Evolutionary conservation across 2,329 filamentous ascomycete species (phyloP).

Genomic region (Ceratocystis papillata): DNA sequence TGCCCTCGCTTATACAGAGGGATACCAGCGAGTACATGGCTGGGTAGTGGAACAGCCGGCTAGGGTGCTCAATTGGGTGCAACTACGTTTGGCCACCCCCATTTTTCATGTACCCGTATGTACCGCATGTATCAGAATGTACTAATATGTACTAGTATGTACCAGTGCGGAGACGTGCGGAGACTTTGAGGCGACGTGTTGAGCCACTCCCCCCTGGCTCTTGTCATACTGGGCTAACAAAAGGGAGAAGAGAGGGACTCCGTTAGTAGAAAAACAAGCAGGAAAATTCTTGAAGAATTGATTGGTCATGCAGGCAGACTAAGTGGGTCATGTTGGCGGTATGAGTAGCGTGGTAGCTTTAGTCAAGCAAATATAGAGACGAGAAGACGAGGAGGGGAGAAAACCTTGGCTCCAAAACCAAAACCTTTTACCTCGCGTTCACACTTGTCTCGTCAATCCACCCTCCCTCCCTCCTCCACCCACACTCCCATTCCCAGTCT

Average conservation of each 20-base stretch:
- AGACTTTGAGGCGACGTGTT: background rate
- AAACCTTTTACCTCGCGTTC: slow-evolving; percentile 16
- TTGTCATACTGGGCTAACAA: slow-evolving; percentile 13
- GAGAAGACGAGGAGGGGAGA: slow-evolving; percentile 15
- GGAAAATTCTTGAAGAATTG: background rate
- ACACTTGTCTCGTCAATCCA: slow-evolving; percentile 20
- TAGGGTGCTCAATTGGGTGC: background rate
- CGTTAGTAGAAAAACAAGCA: background rate
- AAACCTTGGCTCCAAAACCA: slow-evolving; percentile 18
- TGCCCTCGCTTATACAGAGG: background rate
- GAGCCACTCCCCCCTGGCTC: slow-evolving; percentile 18
- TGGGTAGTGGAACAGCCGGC: background rate
- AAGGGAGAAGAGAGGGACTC: slow-evolving; percentile 14
- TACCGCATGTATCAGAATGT: background rate
- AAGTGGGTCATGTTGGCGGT: background rate
- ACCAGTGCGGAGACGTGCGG: slow-evolving; percentile 6
- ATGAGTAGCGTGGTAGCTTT: background rate
- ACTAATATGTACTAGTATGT: background rate
- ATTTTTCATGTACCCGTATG: slow-evolving; percentile 7
- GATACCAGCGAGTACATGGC: background rate
- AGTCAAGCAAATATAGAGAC: slow-evolving; percentile 7
- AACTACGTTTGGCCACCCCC: background rate
- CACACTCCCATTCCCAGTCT: slow-evolving; percentile 24
- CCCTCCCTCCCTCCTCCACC: slow-evolving; percentile 24
- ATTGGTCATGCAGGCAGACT: background rate